Conservation (phyloP, 2,329 filamentous ascomycete genomes). For the Talaromyces sp. region DNA sequence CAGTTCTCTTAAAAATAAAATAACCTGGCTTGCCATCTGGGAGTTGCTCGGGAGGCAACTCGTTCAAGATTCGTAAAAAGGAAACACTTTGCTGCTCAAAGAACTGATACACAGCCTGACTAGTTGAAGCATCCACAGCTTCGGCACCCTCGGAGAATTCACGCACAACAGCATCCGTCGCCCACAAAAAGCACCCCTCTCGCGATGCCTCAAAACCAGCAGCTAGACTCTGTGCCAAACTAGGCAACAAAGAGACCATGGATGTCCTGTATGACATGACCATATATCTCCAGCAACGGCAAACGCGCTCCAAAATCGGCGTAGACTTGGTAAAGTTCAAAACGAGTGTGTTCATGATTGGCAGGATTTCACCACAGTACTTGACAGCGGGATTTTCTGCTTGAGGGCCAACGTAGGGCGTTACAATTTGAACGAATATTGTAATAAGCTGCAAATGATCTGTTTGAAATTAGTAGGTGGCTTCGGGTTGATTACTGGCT, state of each 20-base stretch:
- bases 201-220: slow-evolving; percentile 76
- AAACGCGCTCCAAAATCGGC: slow-evolving; percentile 88
- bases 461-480: slow-evolving; percentile 19
- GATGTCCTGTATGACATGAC: slow-evolving; percentile 89
- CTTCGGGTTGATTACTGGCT: background rate
- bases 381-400: slow-evolving; percentile 85
- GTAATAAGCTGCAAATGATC: slow-evolving; percentile 91
- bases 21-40: slow-evolving; percentile 51
- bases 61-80: slow-evolving; percentile 83
- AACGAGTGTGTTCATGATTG: slow-evolving; percentile 76
- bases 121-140: slow-evolving; percentile 73
- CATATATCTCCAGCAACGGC: slow-evolving; percentile 95
- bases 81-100: slow-evolving; percentile 89
- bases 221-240: slow-evolving; percentile 82
- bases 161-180: slow-evolving; percentile 85
- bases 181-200: slow-evolving; percentile 98
- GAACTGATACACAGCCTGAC: slow-evolving; percentile 84
- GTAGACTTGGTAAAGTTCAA: slow-evolving; percentile 80
- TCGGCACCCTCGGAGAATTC: slow-evolving; percentile 92
- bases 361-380: slow-evolving; percentile 93
- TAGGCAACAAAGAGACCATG: slow-evolving; percentile 76
- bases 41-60: slow-evolving; percentile 69
- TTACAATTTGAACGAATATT: slow-evolving; percentile 73
- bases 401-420: slow-evolving; percentile 65
- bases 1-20: background rate